Evolutionary conservation across 345 rosid genomes (phyloP), one percentile per base, ranked within the genome.

Genomic region (Angophora floribunda): DNA sequence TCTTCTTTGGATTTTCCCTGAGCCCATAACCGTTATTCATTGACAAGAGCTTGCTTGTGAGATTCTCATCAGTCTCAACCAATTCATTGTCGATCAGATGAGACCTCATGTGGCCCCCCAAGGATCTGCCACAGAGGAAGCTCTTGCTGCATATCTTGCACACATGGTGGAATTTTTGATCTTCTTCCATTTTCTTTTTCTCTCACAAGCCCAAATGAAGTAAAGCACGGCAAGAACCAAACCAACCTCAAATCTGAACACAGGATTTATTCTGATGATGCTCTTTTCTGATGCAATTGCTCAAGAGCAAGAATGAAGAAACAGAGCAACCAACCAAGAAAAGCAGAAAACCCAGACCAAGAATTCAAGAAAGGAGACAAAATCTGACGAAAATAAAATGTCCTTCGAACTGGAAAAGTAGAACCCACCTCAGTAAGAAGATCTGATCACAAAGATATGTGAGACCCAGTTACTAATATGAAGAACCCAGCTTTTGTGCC

Each of bases 31-130:
- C 91, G 36, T 90, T 32, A 52, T 24, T 85, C 36, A 30, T 51
- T n/a, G 44, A 13, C 79, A 61, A 86, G 79, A 61, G 41, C 88
- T 65, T 55, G 50, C 79, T 91, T 92, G 88, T 50, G 49, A 41
- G 86, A 75, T 78, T 88, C 44, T 86, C 89, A 87, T 90, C 89
- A 28, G 87, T 87, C 50, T 91, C 93, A 86, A 87, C 88, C 65
- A 91, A 86, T 89, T 91, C 90, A 87, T 90, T 88, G 90, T 88
- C 88, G 82, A 89, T 87, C 92, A 92, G 89, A 70, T 94, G 97
- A 89, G 96, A 95, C 93, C 96, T 93, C 95, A 94, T 92, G 91
- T 94, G 97, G 87, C 97, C 97, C 41, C 97, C 97, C 90, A 95
- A 88, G 53, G 96, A 94, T 92, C 95, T 95, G 22, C 97, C 96